Base-by-base conservation (phyloP, 192 early-diverging fungal species). In the Coemansia sp. region DNA sequence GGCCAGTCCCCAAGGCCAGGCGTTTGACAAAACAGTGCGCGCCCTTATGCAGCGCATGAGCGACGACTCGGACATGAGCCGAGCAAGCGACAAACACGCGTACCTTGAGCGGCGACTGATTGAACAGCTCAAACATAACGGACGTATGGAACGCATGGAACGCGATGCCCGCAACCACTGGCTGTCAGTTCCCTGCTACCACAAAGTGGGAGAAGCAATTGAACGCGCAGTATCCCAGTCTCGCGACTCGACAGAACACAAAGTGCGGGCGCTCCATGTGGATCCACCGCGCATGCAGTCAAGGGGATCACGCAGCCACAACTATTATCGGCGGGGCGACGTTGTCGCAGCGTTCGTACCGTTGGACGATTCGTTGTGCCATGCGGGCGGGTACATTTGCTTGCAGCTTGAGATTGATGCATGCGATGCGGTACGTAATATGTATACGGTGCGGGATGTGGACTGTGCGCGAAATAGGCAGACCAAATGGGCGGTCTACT, bases 241-340 rank as follows among this genome's bases (percentile, higher is more conserved):
- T 11, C 27, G 57, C 23, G 24, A 5, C 47, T 55, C 41, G 3
- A 22, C 47, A 24, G 32, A 35, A 8, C 32, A 6, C 5, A 35
- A 35, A 35, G 32, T 35, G 6, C 59, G 67, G 8, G 22, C 65
- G 32, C 32, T 74, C 38, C 72, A 71, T 37, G 21, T 80, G 10
- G 72, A 74, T 24, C 68, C 77, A n/a, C 76, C 76, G 1, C 57
- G n/a, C 38, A 5, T 25, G 57, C 52, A 38, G 67, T 7, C 32
- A 8, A 6, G 32, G 8, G 12, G 55, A 10, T 45, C 32, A 0
- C 65, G 69, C 10, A 56, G 58, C 12, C 77, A 80, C 52, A 74
- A 59, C 58, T 74, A 52, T 43, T 80, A 80, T 37, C 67, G 77
- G 45, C 62, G 72, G 17, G 72, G 77, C 54, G 77, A 80, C 25